phyloP scores from a whole-genome alignment of 2,329 filamentous ascomycete genomes.

The Rutstroemia sp. region DNA sequence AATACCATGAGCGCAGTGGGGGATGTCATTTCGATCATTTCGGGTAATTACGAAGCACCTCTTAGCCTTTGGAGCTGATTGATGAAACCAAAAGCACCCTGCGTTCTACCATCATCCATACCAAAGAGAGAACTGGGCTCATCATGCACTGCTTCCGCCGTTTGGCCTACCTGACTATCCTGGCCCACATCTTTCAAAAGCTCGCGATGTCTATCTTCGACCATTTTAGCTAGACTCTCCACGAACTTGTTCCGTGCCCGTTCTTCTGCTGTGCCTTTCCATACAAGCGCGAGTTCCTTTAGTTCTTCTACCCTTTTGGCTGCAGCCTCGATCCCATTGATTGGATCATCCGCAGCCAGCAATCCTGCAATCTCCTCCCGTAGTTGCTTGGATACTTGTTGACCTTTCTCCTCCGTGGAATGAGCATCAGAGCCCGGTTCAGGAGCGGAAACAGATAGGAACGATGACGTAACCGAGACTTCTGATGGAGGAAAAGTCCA shows the following conservation, averaged over 20 bases:
- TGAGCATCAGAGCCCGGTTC: constrained; percentile 59
- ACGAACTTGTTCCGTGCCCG: constrained; percentile 77
- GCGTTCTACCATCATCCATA: constrained; percentile 19
- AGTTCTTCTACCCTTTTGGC: constrained; percentile 68
- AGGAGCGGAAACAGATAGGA: constrained; percentile 84
- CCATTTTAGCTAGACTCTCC: constrained; percentile 70
- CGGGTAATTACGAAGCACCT: constrained; percentile 20
- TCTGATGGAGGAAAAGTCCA: constrained; percentile 89
- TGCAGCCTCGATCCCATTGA: constrained; percentile 66
- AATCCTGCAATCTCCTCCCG: constrained; percentile 65
- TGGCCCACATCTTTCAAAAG: constrained; percentile 27
- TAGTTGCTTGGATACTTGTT: constrained; percentile 65
- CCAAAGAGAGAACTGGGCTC: constrained; percentile 10
- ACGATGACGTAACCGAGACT: constrained; percentile 72
- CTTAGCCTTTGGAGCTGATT: constrained; percentile 31
- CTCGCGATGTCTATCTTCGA: constrained; percentile 58
- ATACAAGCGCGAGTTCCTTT: constrained; percentile 69
- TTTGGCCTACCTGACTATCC: constrained; percentile 20
- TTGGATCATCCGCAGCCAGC: constrained; percentile 51
- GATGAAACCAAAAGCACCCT: constrained; percentile 30
- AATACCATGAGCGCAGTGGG: too few species aligned
- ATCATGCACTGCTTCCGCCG: constrained; percentile 22
- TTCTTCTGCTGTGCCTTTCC: constrained; percentile 95
- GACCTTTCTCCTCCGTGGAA: constrained; percentile 78
- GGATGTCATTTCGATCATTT: too few species aligned